Evolutionary conservation across 2,329 filamentous ascomycete species (phyloP), one percentile per base, ranked within the genome.

Genomic region (Zymoseptoria pseudotritici): DNA sequence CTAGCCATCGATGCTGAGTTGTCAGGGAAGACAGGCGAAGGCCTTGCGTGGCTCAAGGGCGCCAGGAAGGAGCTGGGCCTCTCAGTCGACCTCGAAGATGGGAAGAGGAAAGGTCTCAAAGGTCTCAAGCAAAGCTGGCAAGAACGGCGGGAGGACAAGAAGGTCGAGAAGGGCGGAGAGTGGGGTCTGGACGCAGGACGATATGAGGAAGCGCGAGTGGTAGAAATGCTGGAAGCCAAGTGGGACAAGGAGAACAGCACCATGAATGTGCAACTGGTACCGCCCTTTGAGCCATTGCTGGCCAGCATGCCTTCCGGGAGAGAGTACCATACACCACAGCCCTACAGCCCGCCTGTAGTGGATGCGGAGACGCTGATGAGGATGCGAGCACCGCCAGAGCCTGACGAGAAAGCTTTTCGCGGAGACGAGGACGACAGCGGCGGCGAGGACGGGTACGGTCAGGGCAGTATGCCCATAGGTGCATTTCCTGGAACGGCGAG

Each of bases 231-330:
- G 36, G 84, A 95, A 67, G 82, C 80, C 46, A 97, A 96, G 73
- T 97, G 94, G 93, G 85, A 84, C 63, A 94, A 91, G 76, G 85
- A 91, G 75, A 99, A 99, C 71, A 91, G 97, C 74, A 96, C 90
- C 86, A 87, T 96, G 68, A 90, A 92, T 61, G 87, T 91, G 0
- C 91, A 96, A 72, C 58, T 79, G 1, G 82, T 97, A 31, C 91
- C 92, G 0, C 81, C 88, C 0, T 82, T 83, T 4, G 86, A 86
- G 13, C 83, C 88, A 0, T 77, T 97, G 9, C 75, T 96, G 4
- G 83, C 89, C 6, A 86, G 85, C 62, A 88, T 97, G 78, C 93
- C 94, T 0, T 93, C 89, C 1, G 93, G 93, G 1, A 84, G 93
- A 63, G 92, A 97, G 69, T 91, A 96, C 57, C 88, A 95, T 65